Evolutionary conservation across 495 filamentous ascomycete species (phyloP).

Genomic region (Hyaloscypha hepaticicola): DNA sequence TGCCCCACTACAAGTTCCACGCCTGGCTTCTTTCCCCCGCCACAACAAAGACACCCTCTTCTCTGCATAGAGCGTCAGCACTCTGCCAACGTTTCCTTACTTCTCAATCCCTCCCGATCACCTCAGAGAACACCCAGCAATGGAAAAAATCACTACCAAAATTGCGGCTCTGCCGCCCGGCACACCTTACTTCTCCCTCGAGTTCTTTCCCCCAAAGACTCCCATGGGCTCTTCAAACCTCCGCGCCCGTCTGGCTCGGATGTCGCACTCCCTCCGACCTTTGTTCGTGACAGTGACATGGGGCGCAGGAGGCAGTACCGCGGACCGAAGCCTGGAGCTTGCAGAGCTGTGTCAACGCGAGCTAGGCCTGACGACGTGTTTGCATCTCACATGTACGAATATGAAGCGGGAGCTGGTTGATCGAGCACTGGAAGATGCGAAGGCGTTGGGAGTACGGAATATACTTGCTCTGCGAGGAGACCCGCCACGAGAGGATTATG

Average conservation of each 20-base stretch:
- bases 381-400: slow-evolving; percentile 97
- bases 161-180: slow-evolving; percentile 84
- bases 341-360: slow-evolving; percentile 94
- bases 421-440: slow-evolving; percentile 85
- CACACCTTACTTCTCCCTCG: slow-evolving; percentile 88
- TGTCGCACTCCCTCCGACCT: slow-evolving; percentile 85
- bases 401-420: slow-evolving; percentile 88
- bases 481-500: slow-evolving; percentile 87
- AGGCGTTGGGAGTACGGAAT: slow-evolving; percentile 89
- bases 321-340: slow-evolving; percentile 84
- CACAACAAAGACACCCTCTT: not conserved
- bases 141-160: slow-evolving; percentile 97
- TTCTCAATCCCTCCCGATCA: no score
- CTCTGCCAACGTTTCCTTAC: not conserved
- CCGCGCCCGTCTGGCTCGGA: slow-evolving; percentile 88
- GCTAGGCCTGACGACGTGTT: slow-evolving; percentile 87
- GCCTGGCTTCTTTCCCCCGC: not conserved
- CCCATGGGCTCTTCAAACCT: slow-evolving; percentile 91
- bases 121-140: slow-evolving; percentile 31
- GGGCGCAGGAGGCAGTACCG: slow-evolving; percentile 93
- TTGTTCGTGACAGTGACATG: slow-evolving; percentile 97
- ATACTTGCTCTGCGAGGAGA: slow-evolving; percentile 95
- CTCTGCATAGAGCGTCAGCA: not conserved
- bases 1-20: not conserved
- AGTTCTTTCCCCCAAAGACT: slow-evolving; percentile 99